Evolutionary conservation across 2,329 filamentous ascomycete species (phyloP).

Genomic region (Alternaria consortialis): DNA sequence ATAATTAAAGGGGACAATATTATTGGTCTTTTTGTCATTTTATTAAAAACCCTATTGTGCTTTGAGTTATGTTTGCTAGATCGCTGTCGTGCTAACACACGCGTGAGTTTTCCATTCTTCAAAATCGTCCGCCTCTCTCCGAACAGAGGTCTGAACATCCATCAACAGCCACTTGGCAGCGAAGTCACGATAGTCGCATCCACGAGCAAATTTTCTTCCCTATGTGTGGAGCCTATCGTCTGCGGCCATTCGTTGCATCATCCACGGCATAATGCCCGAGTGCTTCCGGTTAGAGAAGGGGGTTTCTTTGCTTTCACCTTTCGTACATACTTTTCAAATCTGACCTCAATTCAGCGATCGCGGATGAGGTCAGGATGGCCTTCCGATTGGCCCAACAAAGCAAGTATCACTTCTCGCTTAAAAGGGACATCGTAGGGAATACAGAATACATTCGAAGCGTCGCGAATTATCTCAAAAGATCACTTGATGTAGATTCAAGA

Average conservation of each 20-base stretch:
- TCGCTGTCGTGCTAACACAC: background rate
- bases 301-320: background rate
- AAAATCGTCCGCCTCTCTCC: background rate
- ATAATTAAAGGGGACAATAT: background rate
- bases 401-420: background rate
- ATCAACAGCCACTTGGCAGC: background rate
- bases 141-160: background rate
- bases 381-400: background rate
- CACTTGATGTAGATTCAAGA: background rate
- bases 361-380: background rate
- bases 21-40: background rate
- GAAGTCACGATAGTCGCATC: background rate
- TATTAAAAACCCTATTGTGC: rapidly evolving
- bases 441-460: background rate
- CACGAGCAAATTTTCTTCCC: background rate
- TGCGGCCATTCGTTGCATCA: background rate
- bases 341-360: background rate
- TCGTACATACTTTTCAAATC: background rate
- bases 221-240: background rate
- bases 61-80: background rate
- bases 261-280: background rate
- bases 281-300: background rate
- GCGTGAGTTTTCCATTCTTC: background rate
- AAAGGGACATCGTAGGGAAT: background rate
- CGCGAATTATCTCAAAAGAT: too few relatives aligned